Conservation (phyloP, 768 basidiomycete genomes). For the Russula abietina region DNA sequence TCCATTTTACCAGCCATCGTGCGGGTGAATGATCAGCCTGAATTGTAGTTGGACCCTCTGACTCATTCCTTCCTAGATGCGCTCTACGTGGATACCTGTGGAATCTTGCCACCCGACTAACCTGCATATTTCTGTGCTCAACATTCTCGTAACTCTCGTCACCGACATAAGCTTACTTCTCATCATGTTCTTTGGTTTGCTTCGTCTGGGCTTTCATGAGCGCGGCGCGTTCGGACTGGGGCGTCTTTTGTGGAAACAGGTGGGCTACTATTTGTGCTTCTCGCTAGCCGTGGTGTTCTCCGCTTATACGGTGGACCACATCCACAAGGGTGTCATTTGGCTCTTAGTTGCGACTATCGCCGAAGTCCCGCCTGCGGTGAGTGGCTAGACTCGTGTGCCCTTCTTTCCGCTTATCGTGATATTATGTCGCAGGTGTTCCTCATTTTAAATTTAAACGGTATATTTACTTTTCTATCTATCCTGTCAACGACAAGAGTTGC, state of each 20-base stretch:
- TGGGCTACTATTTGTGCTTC: not conserved
- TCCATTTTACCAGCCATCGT: no score
- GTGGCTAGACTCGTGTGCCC: no score
- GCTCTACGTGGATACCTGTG: no score
- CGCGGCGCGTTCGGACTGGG: not conserved
- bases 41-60: no score
- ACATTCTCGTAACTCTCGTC: not conserved
- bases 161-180: not conserved
- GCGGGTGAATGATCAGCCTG: no score
- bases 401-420: not conserved
- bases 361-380: not conserved
- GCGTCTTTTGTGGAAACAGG: not conserved
- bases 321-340: slow-evolving; percentile 1
- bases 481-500: not conserved
- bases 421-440: not conserved
- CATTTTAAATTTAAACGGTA: not conserved
- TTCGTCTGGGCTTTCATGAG: not conserved
- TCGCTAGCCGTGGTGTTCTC: not conserved
- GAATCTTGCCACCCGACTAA: not conserved
- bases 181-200: not conserved
- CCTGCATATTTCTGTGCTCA: not conserved
- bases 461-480: not conserved
- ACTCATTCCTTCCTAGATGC: not conserved
- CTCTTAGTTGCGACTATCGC: not conserved
- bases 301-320: not conserved